Conservation (phyloP, 176 grass and related monocot species). For the Zizania latifolia region DNA sequence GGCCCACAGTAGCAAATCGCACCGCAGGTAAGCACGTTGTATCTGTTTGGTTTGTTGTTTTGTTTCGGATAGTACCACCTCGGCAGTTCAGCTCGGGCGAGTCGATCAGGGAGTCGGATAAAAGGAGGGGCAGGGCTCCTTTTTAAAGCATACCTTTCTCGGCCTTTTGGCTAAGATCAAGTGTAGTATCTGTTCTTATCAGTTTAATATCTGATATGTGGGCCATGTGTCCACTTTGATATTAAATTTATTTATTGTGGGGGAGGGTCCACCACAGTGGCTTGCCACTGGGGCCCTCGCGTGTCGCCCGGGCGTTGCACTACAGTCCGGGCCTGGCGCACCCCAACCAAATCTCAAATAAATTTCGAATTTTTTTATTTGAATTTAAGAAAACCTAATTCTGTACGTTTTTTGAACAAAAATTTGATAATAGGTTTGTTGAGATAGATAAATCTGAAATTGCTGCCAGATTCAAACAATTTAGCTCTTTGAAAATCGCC, state of each 20-base stretch:
- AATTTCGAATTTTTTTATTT: too few species aligned
- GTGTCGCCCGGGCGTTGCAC: background rate
- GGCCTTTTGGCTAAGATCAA: constrained; percentile 75
- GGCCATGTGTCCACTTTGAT: constrained; percentile 35
- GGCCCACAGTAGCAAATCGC: background rate
- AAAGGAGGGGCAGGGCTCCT: background rate
- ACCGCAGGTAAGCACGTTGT: background rate
- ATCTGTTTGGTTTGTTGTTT: too few species aligned
- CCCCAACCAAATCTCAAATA: constrained; percentile 3
- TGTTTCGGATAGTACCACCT: background rate
- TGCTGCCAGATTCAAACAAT: too few species aligned
- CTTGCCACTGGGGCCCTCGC: background rate
- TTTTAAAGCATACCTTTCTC: constrained; percentile 50
- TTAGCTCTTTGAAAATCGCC: too few species aligned
- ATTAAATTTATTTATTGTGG: constrained; percentile 63
- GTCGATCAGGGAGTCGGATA: background rate
- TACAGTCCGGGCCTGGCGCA: background rate
- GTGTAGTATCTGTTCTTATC: constrained; percentile 78
- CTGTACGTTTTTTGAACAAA: too few species aligned
- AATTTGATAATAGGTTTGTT: too few species aligned
- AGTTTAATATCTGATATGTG: constrained; percentile 92
- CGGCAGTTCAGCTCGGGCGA: background rate
- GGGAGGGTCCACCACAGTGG: background rate
- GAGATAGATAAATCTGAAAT: too few species aligned
- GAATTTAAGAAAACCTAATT: too few species aligned